Percentiles rank a stretch among this genome's conserved stretches.
phyloP scores from a whole-genome alignment of 768 basidiomycete genomes.

The Amanita exitialis region DNA sequence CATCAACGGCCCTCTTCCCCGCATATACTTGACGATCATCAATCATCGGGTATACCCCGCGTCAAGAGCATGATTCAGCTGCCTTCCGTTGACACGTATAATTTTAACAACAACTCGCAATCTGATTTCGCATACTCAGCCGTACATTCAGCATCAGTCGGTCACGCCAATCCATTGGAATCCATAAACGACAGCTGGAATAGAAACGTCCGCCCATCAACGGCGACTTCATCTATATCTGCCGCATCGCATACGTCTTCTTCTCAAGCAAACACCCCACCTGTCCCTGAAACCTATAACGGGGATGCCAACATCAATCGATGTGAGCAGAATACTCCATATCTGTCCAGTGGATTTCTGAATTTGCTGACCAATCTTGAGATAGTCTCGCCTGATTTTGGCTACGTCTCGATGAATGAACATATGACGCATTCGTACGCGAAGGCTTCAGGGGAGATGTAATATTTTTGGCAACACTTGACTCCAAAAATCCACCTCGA shows the following conservation, averaged over 20 bases:
- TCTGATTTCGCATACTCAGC: constrained; percentile 80
- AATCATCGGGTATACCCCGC: constrained; percentile 46
- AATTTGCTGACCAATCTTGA: constrained; percentile 33
- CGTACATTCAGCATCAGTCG: constrained; percentile 30
- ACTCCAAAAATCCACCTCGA: constrained; percentile 1
- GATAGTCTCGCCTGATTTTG: constrained; percentile 79
- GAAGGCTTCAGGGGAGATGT: constrained; percentile 46
- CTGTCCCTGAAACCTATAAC: constrained; percentile 56
- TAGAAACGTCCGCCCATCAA: constrained; percentile 60
- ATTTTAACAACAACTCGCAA: constrained; percentile 50
- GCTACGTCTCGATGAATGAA: constrained; percentile 75
- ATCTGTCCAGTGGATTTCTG: constrained; percentile 3
- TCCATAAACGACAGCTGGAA: constrained; percentile 40
- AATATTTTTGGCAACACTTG: constrained; percentile 8
- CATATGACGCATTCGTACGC: constrained; percentile 57
- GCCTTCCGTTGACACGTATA: constrained; percentile 61
- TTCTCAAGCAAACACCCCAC: constrained; percentile 76
- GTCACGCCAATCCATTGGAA: constrained; percentile 31
- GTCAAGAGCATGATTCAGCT: constrained; percentile 81
- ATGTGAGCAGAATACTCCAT: constrained; percentile 47
- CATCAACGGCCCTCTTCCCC: constrained; percentile 64
- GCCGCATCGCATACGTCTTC: constrained; percentile 70
- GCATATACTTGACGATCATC: constrained; percentile 50
- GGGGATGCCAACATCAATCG: constrained; percentile 72
- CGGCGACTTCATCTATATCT: constrained; percentile 67